Percentiles rank a stretch among this genome's conserved stretches.
These are phyloP conservation scores for Barnettozyma hawaiiensis DNA, from an alignment of 1,139 yeast genomes.

Conservation along the genomic window DNA sequence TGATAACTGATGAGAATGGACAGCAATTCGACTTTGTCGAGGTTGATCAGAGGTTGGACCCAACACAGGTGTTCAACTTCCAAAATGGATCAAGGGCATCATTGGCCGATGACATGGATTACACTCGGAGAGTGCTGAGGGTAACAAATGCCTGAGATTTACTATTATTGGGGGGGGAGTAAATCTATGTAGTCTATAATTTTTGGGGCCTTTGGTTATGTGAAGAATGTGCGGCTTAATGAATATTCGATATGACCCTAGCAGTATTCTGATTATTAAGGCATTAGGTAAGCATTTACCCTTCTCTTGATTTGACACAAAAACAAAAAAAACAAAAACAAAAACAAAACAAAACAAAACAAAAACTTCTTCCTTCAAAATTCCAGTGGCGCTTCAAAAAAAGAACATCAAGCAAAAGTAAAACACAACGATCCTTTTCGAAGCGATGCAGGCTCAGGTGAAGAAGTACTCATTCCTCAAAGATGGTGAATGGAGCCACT, in stretches of 20 bases:
- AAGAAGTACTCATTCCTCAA: slow-evolving; percentile 21
- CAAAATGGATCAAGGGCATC: slow-evolving; percentile 54
- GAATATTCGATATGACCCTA: background rate
- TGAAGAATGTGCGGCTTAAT: background rate
- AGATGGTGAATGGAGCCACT: slow-evolving; percentile 20
- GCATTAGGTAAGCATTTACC: background rate
- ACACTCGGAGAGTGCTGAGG: slow-evolving; percentile 61
- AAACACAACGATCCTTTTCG: no score
- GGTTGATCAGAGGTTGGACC: slow-evolving; percentile 67
- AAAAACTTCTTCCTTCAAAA: no score
- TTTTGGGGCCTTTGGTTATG: background rate
- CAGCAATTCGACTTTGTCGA: slow-evolving; percentile 33
- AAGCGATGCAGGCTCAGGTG: slow-evolving; percentile 6
- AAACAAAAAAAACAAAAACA: background rate
- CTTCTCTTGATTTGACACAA: no score
- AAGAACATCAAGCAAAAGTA: no score
- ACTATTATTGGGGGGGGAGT: no score
- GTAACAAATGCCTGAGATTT: slow-evolving; percentile 52
- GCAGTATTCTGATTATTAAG: background rate
- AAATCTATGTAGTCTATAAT: no score
- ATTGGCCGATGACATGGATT: slow-evolving; percentile 70
- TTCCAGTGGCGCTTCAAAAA: no score
- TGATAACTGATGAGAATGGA: background rate
- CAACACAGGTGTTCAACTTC: slow-evolving; percentile 50
- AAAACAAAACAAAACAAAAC: no score